Base-by-base conservation (phyloP, 140 eudicot species). In the Artemisia princeps region DNA sequence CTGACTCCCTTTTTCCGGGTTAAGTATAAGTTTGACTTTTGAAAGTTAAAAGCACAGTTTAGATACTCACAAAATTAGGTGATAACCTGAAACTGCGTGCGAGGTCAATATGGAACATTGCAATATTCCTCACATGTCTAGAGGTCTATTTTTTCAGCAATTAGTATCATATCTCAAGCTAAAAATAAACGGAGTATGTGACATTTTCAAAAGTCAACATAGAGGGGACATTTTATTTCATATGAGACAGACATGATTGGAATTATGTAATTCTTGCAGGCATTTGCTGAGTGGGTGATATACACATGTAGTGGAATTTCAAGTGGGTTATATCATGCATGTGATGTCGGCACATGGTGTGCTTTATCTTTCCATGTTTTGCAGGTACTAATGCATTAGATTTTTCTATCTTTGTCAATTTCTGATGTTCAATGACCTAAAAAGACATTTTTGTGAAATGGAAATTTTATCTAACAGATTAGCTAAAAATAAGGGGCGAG, bases 341-440 rank as follows among this genome's bases (percentile, higher is more conserved):
- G 99, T 37, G 99, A 92, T 75, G 96, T 88, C 0, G 96, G 96
- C 73, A 80, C 90, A 16, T 86, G 94, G 94, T 92, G 99, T 77
- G 79, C 87, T 67, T 59, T 92, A 55, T 22, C 79, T 24, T 92
- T 79, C 72, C 83, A 62, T 48, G 87, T 78, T 52, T 78, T 88
- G 69, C 96, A 92, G 96, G 97, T 84, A 63, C 70, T 14, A 5
- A 54, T 14, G 10, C 10, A 2, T 69, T 62, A 40, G 46, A 55
- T 44, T 68, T 22, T 48, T 60, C 13, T 26, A 56, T 10, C 0
- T 19, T 56, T 11, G 42, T 33, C 42, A 33, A 33, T 33, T 5
- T 33, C 42, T 33, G 42, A 33, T 33, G 42, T 33, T 33, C 4
- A 30, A 4, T 30, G 40, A 30, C 40, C 8, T 30, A 30, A 30